These are phyloP conservation scores for Albugo laibachii DNA, from an alignment of 352 stramenopile species.

Conservation along the genomic window DNA sequence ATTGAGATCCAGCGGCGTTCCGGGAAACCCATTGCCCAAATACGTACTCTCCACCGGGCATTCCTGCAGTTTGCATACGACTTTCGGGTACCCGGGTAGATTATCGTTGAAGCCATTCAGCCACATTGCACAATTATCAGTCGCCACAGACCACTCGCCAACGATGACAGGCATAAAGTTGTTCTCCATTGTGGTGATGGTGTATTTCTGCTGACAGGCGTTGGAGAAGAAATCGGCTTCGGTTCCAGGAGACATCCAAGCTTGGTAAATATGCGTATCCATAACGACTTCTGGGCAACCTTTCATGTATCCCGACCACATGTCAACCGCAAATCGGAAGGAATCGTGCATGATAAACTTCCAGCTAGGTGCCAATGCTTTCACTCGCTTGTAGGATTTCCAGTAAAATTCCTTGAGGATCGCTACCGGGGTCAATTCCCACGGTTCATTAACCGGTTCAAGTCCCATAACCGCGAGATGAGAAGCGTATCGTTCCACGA, in stretches of 20 bases:
- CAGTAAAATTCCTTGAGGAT: constrained; percentile 91
- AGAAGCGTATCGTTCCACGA: constrained; percentile 79
- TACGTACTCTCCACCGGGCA: constrained; percentile 77
- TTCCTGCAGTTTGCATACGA: constrained; percentile 72
- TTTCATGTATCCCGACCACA: constrained; percentile 57
- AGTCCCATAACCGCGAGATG: constrained; percentile 81
- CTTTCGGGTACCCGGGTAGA: constrained; percentile 81
- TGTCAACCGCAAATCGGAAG: constrained; percentile 77
- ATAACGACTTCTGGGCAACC: constrained; percentile 83
- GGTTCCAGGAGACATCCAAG: constrained; percentile 48
- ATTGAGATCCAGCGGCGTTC: constrained; percentile 69
- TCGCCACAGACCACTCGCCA: constrained; percentile 85
- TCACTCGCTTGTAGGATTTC: constrained; percentile 90
- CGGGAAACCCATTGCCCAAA: constrained; percentile 72
- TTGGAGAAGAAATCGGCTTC: constrained; percentile 77
- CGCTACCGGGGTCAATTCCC: constrained; percentile 85
- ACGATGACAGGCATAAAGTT: constrained; percentile 87
- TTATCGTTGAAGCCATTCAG: constrained; percentile 80
- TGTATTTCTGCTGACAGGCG: constrained; percentile 78
- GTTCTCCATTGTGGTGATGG: constrained; percentile 80
- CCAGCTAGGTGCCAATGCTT: constrained; percentile 82
- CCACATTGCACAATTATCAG: constrained; percentile 72
- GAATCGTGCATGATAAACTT: constrained; percentile 94
- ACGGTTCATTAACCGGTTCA: constrained; percentile 91
- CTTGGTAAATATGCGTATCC: constrained; percentile 94